Conservation (phyloP, 2,329 filamentous ascomycete species). For the Arachnomyces sp. region DNA sequence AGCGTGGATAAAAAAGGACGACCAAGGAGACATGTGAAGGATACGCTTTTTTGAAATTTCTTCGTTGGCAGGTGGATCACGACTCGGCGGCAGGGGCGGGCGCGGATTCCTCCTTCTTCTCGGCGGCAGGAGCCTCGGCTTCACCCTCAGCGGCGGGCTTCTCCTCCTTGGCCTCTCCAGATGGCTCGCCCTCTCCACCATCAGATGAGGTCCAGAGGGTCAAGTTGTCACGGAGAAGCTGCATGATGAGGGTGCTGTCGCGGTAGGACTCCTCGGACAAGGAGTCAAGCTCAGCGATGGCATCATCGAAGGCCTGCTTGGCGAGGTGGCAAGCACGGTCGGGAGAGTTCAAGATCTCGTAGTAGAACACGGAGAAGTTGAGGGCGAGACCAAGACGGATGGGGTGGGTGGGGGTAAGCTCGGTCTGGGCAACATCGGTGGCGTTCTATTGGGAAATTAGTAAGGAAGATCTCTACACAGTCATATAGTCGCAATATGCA, state of each 20-base stretch:
- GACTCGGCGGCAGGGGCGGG: constrained; percentile 7
- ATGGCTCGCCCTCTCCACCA: constrained; percentile 63
- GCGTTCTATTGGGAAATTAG: constrained; percentile 57
- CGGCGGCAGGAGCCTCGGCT: constrained; percentile 37
- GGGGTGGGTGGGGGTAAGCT: constrained; percentile 93
- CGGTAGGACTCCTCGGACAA: constrained; percentile 97
- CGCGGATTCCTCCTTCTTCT: constrained; percentile 32
- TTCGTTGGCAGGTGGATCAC: no score
- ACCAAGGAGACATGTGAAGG: no score
- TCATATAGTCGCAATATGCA: constrained; percentile 10
- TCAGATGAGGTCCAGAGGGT: constrained; percentile 97
- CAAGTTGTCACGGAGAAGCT: constrained; percentile 94
- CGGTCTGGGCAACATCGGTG: constrained; percentile 95
- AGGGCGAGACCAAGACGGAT: constrained; percentile 95
- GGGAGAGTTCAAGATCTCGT: constrained; percentile 97
- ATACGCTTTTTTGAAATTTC: no score
- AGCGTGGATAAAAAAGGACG: no score
- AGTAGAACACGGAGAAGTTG: constrained; percentile 99
- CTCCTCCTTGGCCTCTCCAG: constrained; percentile 53
- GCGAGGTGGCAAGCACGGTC: constrained; percentile 96
- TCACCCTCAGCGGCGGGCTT: constrained; percentile 41
- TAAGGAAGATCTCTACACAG: constrained; percentile 15
- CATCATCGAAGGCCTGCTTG: constrained; percentile 98
- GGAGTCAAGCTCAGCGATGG: constrained; percentile 96
- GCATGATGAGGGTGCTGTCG: constrained; percentile 99